Evolutionary conservation across 2,329 filamentous ascomycete genomes (phyloP).

Genomic region (Rutstroemia sp.): DNA sequence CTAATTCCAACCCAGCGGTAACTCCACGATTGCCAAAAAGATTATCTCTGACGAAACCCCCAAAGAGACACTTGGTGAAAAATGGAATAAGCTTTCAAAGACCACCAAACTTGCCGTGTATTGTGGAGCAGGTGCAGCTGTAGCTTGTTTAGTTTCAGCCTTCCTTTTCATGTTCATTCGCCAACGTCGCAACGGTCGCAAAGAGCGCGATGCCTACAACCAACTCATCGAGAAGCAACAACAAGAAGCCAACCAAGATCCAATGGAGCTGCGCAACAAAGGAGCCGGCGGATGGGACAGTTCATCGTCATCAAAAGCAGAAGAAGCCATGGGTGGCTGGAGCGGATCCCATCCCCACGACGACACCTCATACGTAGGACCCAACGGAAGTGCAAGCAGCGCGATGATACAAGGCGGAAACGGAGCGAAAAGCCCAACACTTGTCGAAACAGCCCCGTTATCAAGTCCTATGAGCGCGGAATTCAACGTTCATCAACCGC

Average conservation of each 20-base stretch:
- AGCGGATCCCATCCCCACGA: constrained; percentile 11
- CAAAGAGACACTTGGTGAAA: constrained; percentile 40
- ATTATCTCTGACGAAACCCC: constrained; percentile 31
- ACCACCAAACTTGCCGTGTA: constrained; percentile 47
- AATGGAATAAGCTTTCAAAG: constrained; percentile 45
- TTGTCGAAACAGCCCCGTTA: no score
- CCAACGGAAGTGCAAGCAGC: background rate
- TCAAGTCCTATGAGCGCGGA: no score
- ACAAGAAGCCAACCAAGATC: constrained; percentile 22
- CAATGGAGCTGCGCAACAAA: constrained; percentile 26
- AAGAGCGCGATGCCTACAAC: constrained; percentile 39
- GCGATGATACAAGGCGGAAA: background rate
- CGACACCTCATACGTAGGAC: background rate
- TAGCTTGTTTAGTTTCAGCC: constrained; percentile 34
- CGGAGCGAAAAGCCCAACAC: no score
- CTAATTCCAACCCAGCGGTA: constrained; percentile 36
- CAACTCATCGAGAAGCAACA: constrained; percentile 26
- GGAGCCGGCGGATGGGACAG: constrained; percentile 25
- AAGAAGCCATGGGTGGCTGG: constrained; percentile 26
- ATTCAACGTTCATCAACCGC: no score
- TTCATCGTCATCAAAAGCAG: constrained; percentile 16
- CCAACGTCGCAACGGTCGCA: constrained; percentile 44
- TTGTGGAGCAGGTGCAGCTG: constrained; percentile 39
- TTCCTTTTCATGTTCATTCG: constrained; percentile 47
- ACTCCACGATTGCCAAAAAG: constrained; percentile 45